Conservation (phyloP, 2,329 filamentous ascomycete species). For the Tolypocladium album region DNA sequence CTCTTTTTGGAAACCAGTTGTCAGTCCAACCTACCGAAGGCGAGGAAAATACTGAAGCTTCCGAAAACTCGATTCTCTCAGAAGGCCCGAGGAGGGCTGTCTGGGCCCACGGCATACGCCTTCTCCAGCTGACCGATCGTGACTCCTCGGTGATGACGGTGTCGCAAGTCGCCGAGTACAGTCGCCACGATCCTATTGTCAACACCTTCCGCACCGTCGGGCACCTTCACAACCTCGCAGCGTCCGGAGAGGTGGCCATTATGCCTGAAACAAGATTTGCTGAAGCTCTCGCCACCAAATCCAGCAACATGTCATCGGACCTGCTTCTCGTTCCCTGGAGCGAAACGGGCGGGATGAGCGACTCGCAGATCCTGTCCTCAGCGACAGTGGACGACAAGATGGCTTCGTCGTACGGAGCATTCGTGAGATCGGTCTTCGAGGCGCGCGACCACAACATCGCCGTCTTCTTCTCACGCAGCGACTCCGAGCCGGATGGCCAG, state of each 20-base stretch:
- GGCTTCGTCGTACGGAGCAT: conserved; percentile 51
- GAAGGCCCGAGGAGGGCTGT: conserved; percentile 21
- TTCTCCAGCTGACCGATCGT: conserved; percentile 82
- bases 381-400: conserved; percentile 23
- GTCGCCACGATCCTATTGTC: conserved; percentile 69
- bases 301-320: conserved; percentile 58
- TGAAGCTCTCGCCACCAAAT: conserved; percentile 62
- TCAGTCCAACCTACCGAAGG: conserved; percentile 4
- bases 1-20: conserved; percentile 51
- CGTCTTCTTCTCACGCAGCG: conserved; percentile 62
- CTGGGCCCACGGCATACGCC: conserved; percentile 72
- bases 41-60: conserved; percentile 7
- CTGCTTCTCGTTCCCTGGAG: conserved; percentile 85
- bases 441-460: conserved; percentile 60
- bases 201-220: conserved; percentile 88
- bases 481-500: conserved; percentile 27
- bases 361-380: conserved; percentile 29
- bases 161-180: conserved; percentile 66
- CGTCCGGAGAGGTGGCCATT: conserved; percentile 71
- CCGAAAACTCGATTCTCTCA: not conserved
- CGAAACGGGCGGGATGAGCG: conserved; percentile 64
- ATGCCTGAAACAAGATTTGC: conserved; percentile 70
- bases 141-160: conserved; percentile 94
- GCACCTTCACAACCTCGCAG: conserved; percentile 70
- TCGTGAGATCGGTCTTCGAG: conserved; percentile 59